Evolutionary conservation across 441 rosid species (phyloP), one percentile per base, ranked within the genome.

Genomic region (Erodium moschatum): DNA sequence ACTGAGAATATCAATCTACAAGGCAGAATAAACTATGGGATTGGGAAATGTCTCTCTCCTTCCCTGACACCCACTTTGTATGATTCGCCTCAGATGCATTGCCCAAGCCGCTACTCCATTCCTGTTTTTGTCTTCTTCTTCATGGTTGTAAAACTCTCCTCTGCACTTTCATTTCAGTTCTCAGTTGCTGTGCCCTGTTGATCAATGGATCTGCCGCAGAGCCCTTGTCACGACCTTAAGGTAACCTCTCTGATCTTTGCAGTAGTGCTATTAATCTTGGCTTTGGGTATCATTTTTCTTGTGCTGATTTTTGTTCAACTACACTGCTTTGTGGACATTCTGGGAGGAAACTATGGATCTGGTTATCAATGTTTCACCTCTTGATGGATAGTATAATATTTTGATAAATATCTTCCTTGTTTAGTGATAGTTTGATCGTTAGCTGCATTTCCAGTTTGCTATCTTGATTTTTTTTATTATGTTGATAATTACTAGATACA

Each of bases 161-260:
- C 66, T 63, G 42, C 66, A 63, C 29, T 21, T 2, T 15, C 33
- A 29, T 46, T 15, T 70, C 68, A 2, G 33, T 58, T 74, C 52
- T 66, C 63, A 50, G 31, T 58, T 16, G 4, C 31, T 19, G 56
- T 11, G 5, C 46, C 69, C 40, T 61, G 12, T 35, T 2, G 5
- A 19, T 61, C 20, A 65, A 81, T 81, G 82, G 80, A 76, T 74
- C 72, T 77, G 42, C 61, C 71, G 0, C 24, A 69, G 18, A 69
- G 74, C 70, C 73, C 66, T 70, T 40, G 75, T 29, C 20, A 42
- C 18, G 35, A 50, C 67, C 40, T 77, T 54, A 75, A 68, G 82
- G 84, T 81, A 35, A 69, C 20, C 62, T 70, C 42, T 38, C 61
- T 46, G 19, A 15, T 20, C 31, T 19, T 67, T 13, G 3, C 15